These are phyloP conservation scores for Colletotrichum sp. DNA, from an alignment of 2,329 filamentous ascomycete species.

Conservation along the genomic window DNA sequence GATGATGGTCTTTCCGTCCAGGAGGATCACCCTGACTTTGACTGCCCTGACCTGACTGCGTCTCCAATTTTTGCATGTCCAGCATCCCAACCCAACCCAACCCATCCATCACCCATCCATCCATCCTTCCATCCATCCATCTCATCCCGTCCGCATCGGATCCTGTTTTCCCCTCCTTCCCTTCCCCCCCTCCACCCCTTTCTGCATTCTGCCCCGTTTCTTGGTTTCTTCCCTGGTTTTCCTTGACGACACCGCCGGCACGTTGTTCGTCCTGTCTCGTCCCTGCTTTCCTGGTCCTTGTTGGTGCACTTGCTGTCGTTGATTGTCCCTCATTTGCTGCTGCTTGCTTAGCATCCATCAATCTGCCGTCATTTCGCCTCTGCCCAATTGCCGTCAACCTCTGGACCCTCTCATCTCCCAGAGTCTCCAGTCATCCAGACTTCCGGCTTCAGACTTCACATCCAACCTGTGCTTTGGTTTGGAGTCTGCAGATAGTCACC, in stretches of 20 bases:
- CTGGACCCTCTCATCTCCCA: conserved; percentile 14
- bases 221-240: not conserved
- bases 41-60: not conserved
- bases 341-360: conserved; percentile 14
- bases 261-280: conserved; percentile 20
- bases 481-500: not conserved
- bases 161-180: not conserved
- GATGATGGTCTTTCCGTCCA: not conserved
- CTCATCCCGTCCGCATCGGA: not conserved
- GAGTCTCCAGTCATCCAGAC: not conserved
- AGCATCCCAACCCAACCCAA: not conserved
- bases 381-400: conserved; percentile 9
- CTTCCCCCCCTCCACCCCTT: not conserved
- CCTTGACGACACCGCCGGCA: conserved; percentile 18
- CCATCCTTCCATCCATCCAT: not conserved
- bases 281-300: conserved; percentile 6
- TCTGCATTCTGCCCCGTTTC: not conserved
- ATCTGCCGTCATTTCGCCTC: conserved; percentile 20
- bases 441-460: not conserved
- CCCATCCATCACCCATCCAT: not conserved
- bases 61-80: not conserved
- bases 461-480: not conserved
- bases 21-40: not conserved
- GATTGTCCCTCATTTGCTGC: conserved; percentile 17
- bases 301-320: not conserved